These are phyloP conservation scores for Kwoniella newhampshirensis DNA, from an alignment of 768 basidiomycete species.

Conservation along the genomic window DNA sequence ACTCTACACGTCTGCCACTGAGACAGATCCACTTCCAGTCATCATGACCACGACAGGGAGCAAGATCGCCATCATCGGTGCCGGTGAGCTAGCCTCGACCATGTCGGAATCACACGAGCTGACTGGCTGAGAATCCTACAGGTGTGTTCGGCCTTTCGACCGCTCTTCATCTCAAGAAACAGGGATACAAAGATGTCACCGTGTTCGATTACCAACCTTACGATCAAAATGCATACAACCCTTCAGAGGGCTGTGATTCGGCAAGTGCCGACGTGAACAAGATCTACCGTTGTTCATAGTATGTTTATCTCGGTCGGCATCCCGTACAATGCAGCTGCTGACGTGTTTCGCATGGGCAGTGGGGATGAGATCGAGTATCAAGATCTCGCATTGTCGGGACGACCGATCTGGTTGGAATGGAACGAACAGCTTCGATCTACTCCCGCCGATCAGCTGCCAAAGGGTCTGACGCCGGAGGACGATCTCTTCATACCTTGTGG, in stretches of 20 bases:
- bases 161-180: constrained; percentile 10
- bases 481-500: constrained; percentile 26
- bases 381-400: constrained; percentile 29
- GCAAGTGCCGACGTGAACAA: constrained; percentile 36
- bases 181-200: constrained; percentile 23
- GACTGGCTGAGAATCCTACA: too few species aligned
- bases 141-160: constrained; percentile 22
- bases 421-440: constrained; percentile 24
- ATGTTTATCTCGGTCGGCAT: not conserved
- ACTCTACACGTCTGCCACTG: too few species aligned
- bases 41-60: constrained; percentile 12
- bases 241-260: constrained; percentile 29
- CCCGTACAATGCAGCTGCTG: not conserved
- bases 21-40: not conserved
- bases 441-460: constrained; percentile 20
- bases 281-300: constrained; percentile 34
- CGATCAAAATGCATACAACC: constrained; percentile 29
- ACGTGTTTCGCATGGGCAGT: not conserved
- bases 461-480: constrained; percentile 22
- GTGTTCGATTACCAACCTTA: constrained; percentile 32
- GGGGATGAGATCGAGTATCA: constrained; percentile 32
- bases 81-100: constrained; percentile 2
- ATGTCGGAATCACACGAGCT: not conserved
- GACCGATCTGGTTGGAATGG: constrained; percentile 32
- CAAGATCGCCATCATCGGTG: constrained; percentile 27